phyloP scores from a whole-genome alignment of 83 land plant species.

The Thuja plicata region DNA sequence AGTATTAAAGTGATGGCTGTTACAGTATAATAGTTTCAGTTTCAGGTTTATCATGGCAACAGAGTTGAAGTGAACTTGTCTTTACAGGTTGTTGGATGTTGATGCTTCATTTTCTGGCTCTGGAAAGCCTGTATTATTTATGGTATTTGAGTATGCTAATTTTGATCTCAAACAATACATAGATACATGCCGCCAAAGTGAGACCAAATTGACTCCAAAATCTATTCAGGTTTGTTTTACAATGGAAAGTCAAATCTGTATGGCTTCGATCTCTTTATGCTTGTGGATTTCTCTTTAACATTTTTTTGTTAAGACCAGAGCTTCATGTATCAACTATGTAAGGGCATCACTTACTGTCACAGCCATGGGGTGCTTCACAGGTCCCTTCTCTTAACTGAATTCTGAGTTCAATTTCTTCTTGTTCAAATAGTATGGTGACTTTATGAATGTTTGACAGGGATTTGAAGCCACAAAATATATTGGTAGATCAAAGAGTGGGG shows the following conservation, averaged over 20 bases:
- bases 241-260: neutral
- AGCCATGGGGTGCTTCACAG: constrained; percentile 93
- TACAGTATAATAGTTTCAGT: neutral
- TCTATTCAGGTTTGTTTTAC: constrained; percentile 54
- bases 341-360: constrained; percentile 92
- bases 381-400: constrained; percentile 15
- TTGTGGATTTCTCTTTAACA: neutral
- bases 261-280: neutral
- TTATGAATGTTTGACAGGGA: constrained; percentile 18
- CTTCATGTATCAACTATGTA: constrained; percentile 76
- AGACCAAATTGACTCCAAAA: constrained; percentile 32
- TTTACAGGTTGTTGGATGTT: constrained; percentile 76
- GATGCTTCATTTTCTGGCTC: constrained; percentile 72
- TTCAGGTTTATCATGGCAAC: neutral
- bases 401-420: constrained; percentile 1
- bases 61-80: neutral
- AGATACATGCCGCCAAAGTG: constrained; percentile 45
- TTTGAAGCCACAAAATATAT: constrained; percentile 48
- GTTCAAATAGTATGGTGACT: neutral
- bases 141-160: constrained; percentile 95
- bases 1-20: neutral
- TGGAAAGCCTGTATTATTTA: constrained; percentile 74
- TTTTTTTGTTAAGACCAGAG: constrained; percentile 32
- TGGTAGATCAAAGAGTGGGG: constrained; percentile 46
- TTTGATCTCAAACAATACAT: constrained; percentile 92